phyloP scores from a whole-genome alignment of 495 filamentous ascomycete genomes.

The Filosporella fistucella region DNA sequence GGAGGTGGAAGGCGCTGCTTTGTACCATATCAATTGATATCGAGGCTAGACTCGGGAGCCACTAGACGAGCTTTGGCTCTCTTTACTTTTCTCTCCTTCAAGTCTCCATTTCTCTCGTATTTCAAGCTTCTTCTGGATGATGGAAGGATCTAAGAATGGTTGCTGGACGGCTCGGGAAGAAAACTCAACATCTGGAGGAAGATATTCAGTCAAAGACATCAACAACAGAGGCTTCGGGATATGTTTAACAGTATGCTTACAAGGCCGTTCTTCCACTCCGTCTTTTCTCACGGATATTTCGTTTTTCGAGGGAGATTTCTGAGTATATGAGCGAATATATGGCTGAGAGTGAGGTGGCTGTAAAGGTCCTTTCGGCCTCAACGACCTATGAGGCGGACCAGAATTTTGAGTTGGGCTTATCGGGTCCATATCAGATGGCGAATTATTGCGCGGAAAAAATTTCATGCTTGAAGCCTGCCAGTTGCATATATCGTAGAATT shows the following conservation, averaged over 20 bases:
- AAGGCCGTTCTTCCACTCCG: constrained; percentile 7
- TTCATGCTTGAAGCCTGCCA: no score
- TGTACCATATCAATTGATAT: no score
- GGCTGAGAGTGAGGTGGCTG: constrained; percentile 8
- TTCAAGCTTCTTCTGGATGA: constrained; percentile 24
- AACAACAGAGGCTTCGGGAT: no score
- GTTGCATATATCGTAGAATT: no score
- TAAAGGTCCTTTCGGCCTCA: constrained; percentile 18
- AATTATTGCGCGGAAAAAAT: no score
- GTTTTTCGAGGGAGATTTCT: constrained; percentile 27
- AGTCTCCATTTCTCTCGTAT: constrained; percentile 8
- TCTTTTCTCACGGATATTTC: constrained; percentile 28
- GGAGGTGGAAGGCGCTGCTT: neutral
- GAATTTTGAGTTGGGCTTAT: no score
- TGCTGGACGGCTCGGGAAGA: constrained; percentile 19
- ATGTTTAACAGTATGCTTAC: no score
- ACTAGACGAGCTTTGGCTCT: no score
- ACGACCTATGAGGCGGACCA: no score
- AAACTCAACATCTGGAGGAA: constrained; percentile 14
- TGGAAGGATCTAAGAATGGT: constrained; percentile 35
- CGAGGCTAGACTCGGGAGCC: no score
- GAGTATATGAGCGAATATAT: constrained; percentile 24
- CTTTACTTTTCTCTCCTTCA: constrained; percentile 4
- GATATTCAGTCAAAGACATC: no score
- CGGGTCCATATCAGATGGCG: no score